Base-by-base conservation (phyloP, 345 rosid genomes). In the Microthlaspi erraticum region DNA sequence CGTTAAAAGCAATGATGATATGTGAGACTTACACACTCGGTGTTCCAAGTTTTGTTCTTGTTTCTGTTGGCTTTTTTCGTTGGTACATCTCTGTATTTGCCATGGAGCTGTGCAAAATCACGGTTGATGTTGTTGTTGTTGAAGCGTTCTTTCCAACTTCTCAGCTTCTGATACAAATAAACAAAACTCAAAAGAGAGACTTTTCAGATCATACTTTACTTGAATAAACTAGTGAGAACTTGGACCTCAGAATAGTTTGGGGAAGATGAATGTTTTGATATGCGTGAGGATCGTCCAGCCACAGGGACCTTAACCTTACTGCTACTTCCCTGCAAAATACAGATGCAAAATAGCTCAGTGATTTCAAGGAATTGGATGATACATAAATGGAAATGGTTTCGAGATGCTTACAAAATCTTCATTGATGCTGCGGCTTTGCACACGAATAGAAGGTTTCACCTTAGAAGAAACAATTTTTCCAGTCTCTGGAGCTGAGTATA, bases 381-480 rank as follows among this genome's bases (percentile, higher is more conserved):
- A 23, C 45, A 60, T 10, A 14, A 31, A 44, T 5, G 29, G 4
- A 26, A 26, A 1, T 26, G 23, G 37, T 42, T 46, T 4, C 4
- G 4, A 10, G 51, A 50, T 19, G 19, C 49, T 59, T 16, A 66
- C 78, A 8, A 52, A 58, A 38, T 14, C 13, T 7, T 66, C 73
- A 66, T 10, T 19, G 33, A 20, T 41, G 54, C 38, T 23, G 3
- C 6, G 23, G 66, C 72, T 66, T 58, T 66, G 68, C 0, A 74
- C 75, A 45, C 66, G 75, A 44, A 75, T 48, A 55, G 76, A 72
- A 34, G 74, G 66, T 49, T 70, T 70, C 43, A 70, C 74, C 19
- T n/a, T 16, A 5, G 72, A 74, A 63, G 75, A 46, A 60, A 16
- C 63, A 48, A 2, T 5, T 11, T 11, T 48, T 0, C 41, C 32